A percentile compares a stretch with the other conserved stretches of the same genome.
Evolutionary conservation across 176 grass and related monocot genomes (phyloP).

Genomic region (Ananas comosus): DNA sequence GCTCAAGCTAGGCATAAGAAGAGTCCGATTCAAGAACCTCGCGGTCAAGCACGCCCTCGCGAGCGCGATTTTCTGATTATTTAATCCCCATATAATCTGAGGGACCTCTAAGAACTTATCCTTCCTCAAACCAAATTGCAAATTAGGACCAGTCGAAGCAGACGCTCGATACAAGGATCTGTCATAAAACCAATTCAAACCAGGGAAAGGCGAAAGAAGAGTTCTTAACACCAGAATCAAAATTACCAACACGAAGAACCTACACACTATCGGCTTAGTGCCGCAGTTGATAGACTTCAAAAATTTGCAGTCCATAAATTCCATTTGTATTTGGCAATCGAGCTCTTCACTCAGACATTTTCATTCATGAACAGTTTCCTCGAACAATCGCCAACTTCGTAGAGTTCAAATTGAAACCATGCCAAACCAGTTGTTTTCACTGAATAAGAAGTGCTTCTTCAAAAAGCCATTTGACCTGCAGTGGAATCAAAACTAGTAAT

Average conservation of each 20-base stretch:
- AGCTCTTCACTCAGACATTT: background rate
- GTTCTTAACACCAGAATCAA: conserved; percentile 39
- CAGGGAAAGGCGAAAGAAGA: conserved; percentile 49
- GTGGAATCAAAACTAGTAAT: too few species aligned
- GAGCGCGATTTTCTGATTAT: conserved; percentile 96
- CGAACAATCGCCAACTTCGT: background rate
- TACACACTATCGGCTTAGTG: conserved; percentile 10
- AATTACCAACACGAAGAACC: conserved; percentile 35
- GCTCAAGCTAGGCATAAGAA: conserved; percentile 94
- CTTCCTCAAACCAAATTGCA: conserved; percentile 41
- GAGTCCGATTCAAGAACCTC: conserved; percentile 71
- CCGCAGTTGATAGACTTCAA: background rate
- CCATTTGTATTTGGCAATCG: background rate
- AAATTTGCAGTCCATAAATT: background rate
- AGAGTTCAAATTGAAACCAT: background rate
- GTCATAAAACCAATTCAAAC: conserved; percentile 34
- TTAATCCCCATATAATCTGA: conserved; percentile 98
- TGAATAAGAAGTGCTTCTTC: background rate
- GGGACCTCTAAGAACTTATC: conserved; percentile 81
- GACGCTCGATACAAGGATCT: conserved; percentile 37
- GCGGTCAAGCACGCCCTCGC: conserved; percentile 86
- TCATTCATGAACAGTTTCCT: background rate
- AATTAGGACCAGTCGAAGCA: conserved; percentile 15
- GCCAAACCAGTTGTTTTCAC: background rate
- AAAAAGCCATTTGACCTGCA: background rate